phyloP scores from a whole-genome alignment of 345 rosid species.

The Kandelia obovata region DNA sequence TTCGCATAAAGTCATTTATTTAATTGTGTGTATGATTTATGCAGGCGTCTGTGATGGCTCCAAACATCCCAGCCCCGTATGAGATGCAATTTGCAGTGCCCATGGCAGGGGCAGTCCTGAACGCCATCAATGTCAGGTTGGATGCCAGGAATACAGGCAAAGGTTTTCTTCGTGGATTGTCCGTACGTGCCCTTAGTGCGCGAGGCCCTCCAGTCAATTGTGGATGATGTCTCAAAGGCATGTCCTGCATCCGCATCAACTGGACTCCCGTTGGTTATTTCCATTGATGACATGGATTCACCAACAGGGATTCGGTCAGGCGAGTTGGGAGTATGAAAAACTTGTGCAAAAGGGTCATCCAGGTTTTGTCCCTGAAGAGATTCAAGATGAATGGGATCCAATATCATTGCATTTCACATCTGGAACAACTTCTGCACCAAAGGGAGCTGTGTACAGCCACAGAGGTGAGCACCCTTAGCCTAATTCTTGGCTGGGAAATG shows the following conservation, averaged over 20 bases:
- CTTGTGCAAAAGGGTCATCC: too few species aligned
- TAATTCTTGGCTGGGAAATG: too few species aligned
- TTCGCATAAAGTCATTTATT: too few species aligned
- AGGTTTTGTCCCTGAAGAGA: too few species aligned
- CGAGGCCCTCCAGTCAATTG: slow-evolving; percentile 43
- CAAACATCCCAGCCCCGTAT: slow-evolving; percentile 73
- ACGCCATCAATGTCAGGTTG: slow-evolving; percentile 65
- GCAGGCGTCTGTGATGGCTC: slow-evolving; percentile 78
- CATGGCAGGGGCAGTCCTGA: slow-evolving; percentile 80
- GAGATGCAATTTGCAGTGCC: slow-evolving; percentile 90
- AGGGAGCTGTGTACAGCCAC: too few species aligned
- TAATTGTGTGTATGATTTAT: too few species aligned
- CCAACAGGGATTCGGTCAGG: slow-evolving; percentile 37
- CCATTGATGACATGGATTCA: slow-evolving; percentile 48
- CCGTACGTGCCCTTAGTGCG: slow-evolving; percentile 39
- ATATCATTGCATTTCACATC: too few species aligned
- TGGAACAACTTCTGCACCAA: too few species aligned
- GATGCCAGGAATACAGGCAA: slow-evolving; percentile 59
- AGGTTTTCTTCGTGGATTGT: slow-evolving; percentile 58
- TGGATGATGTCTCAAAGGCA: background rate
- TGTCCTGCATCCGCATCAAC: background rate
- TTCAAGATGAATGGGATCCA: too few species aligned
- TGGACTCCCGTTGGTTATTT: slow-evolving; percentile 38
- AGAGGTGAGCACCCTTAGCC: too few species aligned
- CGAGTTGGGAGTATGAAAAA: too few species aligned